A percentile compares a stretch with the other conserved stretches of the same genome.
phyloP scores from a whole-genome alignment of 345 rosid species.

The Salix purpurea region DNA sequence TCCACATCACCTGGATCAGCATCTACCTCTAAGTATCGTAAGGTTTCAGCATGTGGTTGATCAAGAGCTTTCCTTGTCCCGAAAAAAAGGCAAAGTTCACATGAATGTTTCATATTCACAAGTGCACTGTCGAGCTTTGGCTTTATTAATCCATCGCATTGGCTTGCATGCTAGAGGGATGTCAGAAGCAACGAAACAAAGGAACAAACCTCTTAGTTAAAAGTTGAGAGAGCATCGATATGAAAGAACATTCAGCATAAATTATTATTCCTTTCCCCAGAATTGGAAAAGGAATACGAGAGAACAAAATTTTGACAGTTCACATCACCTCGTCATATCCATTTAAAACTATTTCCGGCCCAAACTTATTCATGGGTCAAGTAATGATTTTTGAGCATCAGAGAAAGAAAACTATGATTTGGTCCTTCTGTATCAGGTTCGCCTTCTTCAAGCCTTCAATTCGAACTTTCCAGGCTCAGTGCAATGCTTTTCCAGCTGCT shows the following conservation, averaged over 20 bases:
- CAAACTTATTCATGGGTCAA: background rate
- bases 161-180: background rate
- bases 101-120: no score
- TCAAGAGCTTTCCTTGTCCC: no score
- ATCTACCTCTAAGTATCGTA: no score
- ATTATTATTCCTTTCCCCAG: background rate
- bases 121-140: no score
- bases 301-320: background rate
- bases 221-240: no score
- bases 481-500: slow-evolving; percentile 60
- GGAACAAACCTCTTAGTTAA: no score
- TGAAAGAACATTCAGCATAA: background rate
- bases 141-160: background rate
- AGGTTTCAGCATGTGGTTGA: no score
- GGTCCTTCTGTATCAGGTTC: slow-evolving; percentile 3
- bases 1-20: no score
- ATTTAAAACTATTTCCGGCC: background rate
- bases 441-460: slow-evolving; percentile 35
- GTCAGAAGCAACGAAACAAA: no score
- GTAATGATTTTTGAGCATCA: background rate
- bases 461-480: slow-evolving; percentile 49
- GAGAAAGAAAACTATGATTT: background rate
- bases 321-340: background rate
- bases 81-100: no score
- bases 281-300: background rate